Conservation (phyloP, 2,329 filamentous ascomycete species). For the Huntiella savannae region DNA sequence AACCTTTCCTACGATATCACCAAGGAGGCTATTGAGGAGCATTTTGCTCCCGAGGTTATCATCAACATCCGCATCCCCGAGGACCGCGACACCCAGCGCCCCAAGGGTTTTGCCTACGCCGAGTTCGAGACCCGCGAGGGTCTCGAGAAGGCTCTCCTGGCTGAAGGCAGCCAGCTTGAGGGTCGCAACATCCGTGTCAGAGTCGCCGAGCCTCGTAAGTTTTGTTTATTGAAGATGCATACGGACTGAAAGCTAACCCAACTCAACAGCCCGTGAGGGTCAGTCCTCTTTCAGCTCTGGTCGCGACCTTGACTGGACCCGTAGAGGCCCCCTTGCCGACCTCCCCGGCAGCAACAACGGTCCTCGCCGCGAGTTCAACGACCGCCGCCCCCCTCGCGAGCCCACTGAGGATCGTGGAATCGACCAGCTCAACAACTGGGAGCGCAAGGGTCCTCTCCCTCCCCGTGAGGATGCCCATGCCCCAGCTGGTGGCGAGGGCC, state of each 20-base stretch:
- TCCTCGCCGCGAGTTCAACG: slow-evolving; percentile 35
- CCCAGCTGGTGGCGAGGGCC: slow-evolving; percentile 35
- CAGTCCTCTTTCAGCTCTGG: slow-evolving; percentile 33
- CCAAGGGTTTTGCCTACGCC: slow-evolving; percentile 96
- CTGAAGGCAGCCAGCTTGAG: slow-evolving; percentile 68
- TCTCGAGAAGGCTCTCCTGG: slow-evolving; percentile 70
- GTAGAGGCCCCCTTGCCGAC: slow-evolving; percentile 74
- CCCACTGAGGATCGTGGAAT: slow-evolving; percentile 55
- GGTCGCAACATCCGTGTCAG: slow-evolving; percentile 82
- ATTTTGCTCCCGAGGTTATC: slow-evolving; percentile 70
- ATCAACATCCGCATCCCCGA: slow-evolving; percentile 90
- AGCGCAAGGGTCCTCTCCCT: slow-evolving; percentile 79
- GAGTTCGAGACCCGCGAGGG: slow-evolving; percentile 81
- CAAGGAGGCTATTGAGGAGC: slow-evolving; percentile 60
- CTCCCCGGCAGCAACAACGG: slow-evolving; percentile 43
- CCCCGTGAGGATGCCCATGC: slow-evolving; percentile 36
- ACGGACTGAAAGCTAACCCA: background rate
- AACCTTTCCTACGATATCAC: slow-evolving; percentile 94
- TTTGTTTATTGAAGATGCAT: background rate
- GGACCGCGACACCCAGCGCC: slow-evolving; percentile 81
- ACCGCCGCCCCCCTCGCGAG: slow-evolving; percentile 41
- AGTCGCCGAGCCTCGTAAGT: slow-evolving; percentile 90
- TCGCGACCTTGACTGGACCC: slow-evolving; percentile 82
- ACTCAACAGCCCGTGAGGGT: slow-evolving; percentile 1
- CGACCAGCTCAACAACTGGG: slow-evolving; percentile 78